A percentile compares a stretch with the other conserved stretches of the same genome.
These are phyloP conservation scores for Umbelopsis ramanniana DNA, from an alignment of 192 early-diverging fungal genomes.

Conservation along the genomic window DNA sequence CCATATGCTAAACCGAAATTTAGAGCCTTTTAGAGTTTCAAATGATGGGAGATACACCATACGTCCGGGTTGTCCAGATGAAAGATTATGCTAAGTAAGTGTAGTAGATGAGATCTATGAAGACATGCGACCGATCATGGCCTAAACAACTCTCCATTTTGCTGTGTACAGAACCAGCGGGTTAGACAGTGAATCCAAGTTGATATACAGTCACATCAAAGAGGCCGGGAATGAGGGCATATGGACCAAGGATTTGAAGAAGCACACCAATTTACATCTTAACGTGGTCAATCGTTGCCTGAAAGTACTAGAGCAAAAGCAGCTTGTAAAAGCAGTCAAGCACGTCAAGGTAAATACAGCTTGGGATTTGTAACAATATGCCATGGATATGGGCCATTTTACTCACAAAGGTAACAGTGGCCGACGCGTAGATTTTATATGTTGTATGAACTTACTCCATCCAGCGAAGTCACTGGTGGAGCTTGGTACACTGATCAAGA, in stretches of 20 bases:
- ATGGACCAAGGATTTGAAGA: conserved; percentile 83
- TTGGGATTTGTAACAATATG: background rate
- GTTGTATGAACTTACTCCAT: conserved; percentile 81
- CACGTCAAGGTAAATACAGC: conserved; percentile 73
- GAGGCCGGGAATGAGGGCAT: conserved; percentile 79
- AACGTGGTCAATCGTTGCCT: conserved; percentile 77
- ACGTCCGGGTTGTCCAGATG: conserved; percentile 11
- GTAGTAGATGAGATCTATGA: background rate
- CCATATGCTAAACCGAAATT: background rate
- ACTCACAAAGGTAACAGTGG: conserved; percentile 46
- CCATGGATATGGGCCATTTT: background rate
- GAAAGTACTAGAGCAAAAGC: conserved; percentile 79
- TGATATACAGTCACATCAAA: conserved; percentile 85
- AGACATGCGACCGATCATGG: background rate
- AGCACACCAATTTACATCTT: conserved; percentile 76
- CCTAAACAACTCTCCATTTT: conserved; percentile 25
- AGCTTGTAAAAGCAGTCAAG: conserved; percentile 85
- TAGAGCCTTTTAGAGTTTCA: conserved; percentile 23
- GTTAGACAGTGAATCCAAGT: conserved; percentile 71
- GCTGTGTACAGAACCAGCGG: conserved; percentile 34
- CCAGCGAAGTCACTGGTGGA: conserved; percentile 88
- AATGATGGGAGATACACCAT: background rate
- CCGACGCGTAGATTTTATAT: conserved; percentile 92
- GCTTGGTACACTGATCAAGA: conserved; percentile 94
- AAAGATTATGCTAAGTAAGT: conserved; percentile 25